A percentile compares a stretch with the other conserved stretches of the same genome.
Conservation (phyloP, 2,329 filamentous ascomycete genomes). For the Colletotrichum limetticola region DNA sequence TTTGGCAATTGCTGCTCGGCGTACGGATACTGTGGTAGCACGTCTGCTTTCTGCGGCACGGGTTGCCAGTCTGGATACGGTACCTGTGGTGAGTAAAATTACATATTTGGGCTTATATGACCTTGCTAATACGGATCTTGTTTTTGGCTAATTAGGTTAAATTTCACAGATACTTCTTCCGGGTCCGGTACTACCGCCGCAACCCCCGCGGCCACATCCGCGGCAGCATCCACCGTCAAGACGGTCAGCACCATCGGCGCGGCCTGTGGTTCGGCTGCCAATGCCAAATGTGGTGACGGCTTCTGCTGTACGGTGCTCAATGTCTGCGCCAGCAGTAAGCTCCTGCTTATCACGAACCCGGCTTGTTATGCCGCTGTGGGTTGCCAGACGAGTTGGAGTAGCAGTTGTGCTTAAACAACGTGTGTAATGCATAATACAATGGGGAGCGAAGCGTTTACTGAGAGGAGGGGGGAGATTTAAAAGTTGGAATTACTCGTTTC, state of each 20-base stretch:
- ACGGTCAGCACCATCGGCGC: background rate
- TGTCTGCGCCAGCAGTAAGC: background rate
- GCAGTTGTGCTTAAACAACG: background rate
- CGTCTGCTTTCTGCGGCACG: slow-evolving; percentile 34
- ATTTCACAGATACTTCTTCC: background rate
- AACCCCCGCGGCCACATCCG: background rate
- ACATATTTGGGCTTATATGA: background rate
- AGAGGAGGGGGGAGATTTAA: background rate
- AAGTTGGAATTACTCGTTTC: background rate
- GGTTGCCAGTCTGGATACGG: slow-evolving; percentile 30
- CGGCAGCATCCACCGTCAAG: background rate
- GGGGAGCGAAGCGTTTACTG: background rate
- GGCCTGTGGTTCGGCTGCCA: background rate
- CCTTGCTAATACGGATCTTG: background rate
- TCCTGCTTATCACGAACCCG: background rate
- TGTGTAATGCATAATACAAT: background rate
- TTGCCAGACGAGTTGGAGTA: background rate
- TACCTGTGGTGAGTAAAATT: slow-evolving; percentile 20
- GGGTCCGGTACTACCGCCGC: background rate
- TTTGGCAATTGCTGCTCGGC: slow-evolving; percentile 37
- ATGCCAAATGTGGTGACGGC: background rate
- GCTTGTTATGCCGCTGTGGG: background rate
- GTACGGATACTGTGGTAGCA: slow-evolving; percentile 37
- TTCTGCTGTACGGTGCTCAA: background rate
- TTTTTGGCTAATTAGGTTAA: background rate